Base-by-base conservation (phyloP, 2,329 filamentous ascomycete species). In the Botryosphaeria dothidea region DNA sequence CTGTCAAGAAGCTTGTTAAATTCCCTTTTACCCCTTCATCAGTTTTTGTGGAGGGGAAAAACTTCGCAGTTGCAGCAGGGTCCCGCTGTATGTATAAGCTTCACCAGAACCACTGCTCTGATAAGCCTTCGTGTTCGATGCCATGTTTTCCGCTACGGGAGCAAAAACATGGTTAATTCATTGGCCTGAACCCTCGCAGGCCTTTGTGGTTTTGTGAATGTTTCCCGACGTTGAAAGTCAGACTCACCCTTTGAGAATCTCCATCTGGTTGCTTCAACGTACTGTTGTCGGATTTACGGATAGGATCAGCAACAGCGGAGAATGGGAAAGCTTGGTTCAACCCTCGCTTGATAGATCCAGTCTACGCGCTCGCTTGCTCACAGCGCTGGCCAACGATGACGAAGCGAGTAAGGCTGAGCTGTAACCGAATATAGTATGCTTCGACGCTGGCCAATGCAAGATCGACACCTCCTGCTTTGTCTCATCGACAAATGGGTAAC, bases 381-480 rank as follows among this genome's bases (percentile, higher is more conserved):
- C 15, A 27, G 23, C 49, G 29, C 29, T 34, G 49, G 27, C 49
- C 17, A 9, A 21, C 31, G 31, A 6, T 19, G 11, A 52, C 27
- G 21, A 45, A 60, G 41, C 56, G 38, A 60, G 5, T 46, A 60
- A 58, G 54, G 54, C 54, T 60, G 38, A 46, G 56, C 43, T 3
- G 41, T 13, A 60, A 23, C 56, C 56, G 56, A 60, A 60, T 60
- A 45, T 60, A 45, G 41, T 8, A 60, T 21, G 11, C 25, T 31
- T 34, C 29, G 15, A 27, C 23, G 41, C 56, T 23, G 31, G 36
- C 25, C 36, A 56, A 17, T 46, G 56, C 41, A 60, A 60, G 56
- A 60, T 60, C 56, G 56, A 34, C 56, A 19, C 56, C 56, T 60
- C 56, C 56, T 46, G 23, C 56, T 15, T 46, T 34, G 56, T 60